A percentile compares a stretch with the other conserved stretches of the same genome.
Evolutionary conservation across 1,284 basidiomycete species (phyloP).

Genomic region (Naganishia cerealis): DNA sequence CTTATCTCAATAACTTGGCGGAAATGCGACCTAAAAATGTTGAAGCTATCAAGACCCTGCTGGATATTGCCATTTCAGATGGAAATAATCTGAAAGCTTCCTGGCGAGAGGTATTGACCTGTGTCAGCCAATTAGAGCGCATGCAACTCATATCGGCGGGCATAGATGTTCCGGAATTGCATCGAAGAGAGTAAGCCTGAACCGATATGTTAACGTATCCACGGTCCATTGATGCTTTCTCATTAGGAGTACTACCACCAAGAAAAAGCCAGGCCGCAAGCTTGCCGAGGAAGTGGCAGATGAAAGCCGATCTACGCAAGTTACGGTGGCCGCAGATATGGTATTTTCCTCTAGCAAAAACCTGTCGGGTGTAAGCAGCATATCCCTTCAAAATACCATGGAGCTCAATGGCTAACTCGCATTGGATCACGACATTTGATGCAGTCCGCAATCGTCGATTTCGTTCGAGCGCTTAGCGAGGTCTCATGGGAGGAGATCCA

Average conservation of each 20-base stretch:
- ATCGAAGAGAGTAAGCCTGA: conserved; percentile 69
- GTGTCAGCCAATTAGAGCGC: conserved; percentile 93
- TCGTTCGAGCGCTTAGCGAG: conserved; percentile 91
- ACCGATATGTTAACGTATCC: conserved; percentile 1
- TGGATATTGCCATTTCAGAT: conserved; percentile 89
- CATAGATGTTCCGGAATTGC: conserved; percentile 75
- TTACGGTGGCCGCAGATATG: conserved; percentile 98
- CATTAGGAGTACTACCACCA: conserved; percentile 20
- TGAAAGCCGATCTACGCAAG: conserved; percentile 94
- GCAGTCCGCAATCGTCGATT: conserved; percentile 95
- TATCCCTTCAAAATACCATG: conserved; percentile 1
- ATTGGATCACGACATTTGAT: conserved; percentile 11
- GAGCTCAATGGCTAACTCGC: not conserved
- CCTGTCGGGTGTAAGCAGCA: conserved; percentile 79
- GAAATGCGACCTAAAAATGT: conserved; percentile 99
- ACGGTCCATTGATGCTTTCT: not conserved
- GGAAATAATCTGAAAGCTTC: conserved; percentile 89
- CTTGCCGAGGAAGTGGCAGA: conserved; percentile 93
- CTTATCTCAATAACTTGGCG: conserved; percentile 89
- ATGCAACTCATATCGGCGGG: conserved; percentile 93
- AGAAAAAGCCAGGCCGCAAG: conserved; percentile 35
- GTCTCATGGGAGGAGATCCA: conserved; percentile 99
- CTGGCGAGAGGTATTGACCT: conserved; percentile 93
- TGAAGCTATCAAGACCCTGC: conserved; percentile 89
- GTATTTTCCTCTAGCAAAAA: conserved; percentile 95